Evolutionary conservation across 768 basidiomycete genomes (phyloP).

Genomic region (Pholiota microspora): DNA sequence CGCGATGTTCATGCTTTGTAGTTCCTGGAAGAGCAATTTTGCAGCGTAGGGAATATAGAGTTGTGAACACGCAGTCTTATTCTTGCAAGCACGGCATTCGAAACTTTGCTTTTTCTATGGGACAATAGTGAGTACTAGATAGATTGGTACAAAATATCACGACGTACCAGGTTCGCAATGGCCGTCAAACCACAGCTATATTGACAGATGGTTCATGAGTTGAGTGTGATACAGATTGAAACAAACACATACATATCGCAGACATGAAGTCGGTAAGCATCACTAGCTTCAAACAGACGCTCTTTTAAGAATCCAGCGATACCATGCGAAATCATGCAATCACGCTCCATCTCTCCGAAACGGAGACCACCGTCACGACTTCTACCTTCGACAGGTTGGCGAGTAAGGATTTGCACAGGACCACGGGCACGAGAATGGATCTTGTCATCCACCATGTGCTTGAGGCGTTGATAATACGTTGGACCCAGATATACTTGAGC

Average conservation of each 20-base stretch:
- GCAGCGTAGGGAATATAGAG: constrained; percentile 95
- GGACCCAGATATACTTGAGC: constrained; percentile 98
- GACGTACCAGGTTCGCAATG: constrained; percentile 87
- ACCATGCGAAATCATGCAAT: constrained; percentile 99
- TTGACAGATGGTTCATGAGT: constrained; percentile 16
- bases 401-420: constrained; percentile 94
- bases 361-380: constrained; percentile 98
- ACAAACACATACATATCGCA: constrained; percentile 81
- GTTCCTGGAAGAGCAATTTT: constrained; percentile 94
- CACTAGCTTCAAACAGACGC: constrained; percentile 90
- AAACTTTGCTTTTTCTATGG: constrained; percentile 94
- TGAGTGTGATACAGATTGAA: neutral
- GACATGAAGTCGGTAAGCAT: constrained; percentile 92
- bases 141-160: neutral
- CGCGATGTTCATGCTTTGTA: constrained; percentile 96
- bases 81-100: constrained; percentile 96
- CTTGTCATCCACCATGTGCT: constrained; percentile 99
- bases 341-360: constrained; percentile 99
- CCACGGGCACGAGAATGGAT: constrained; percentile 97
- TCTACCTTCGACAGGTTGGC: constrained; percentile 98
- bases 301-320: constrained; percentile 98
- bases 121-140: constrained; percentile 13
- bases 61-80: constrained; percentile 93
- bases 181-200: constrained; percentile 92
- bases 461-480: constrained; percentile 97